Percentiles rank a stretch among this genome's conserved stretches.
These are phyloP conservation scores for Sclerotinia spermophila DNA, from an alignment of 2,329 filamentous ascomycete genomes.

Conservation along the genomic window DNA sequence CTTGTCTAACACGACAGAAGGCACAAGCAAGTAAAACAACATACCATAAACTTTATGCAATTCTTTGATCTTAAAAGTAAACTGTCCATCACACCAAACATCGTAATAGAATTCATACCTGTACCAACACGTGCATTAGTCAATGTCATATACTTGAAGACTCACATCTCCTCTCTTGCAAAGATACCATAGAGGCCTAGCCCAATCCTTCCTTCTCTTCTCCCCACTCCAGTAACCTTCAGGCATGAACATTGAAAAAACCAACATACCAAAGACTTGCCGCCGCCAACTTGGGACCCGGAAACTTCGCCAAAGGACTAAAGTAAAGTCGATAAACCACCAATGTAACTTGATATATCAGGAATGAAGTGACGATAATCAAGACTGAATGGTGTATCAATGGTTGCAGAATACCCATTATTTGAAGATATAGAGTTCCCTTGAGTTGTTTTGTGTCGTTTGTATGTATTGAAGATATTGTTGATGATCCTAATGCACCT, in stretches of 20 bases:
- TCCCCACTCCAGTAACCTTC: neutral
- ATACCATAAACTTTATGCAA: constrained; percentile 13
- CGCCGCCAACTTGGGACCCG: constrained; percentile 14
- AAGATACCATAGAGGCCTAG: neutral
- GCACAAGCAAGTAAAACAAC: neutral
- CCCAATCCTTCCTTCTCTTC: too few species aligned
- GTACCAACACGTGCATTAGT: neutral
- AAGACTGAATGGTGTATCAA: neutral
- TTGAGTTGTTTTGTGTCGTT: neutral
- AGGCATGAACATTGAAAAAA: neutral
- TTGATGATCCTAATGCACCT: neutral
- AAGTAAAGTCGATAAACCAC: constrained; percentile 16
- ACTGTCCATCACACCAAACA: constrained; percentile 5
- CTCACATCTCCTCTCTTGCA: too few species aligned
- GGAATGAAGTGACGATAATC: neutral
- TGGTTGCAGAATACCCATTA: neutral
- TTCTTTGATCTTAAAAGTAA: constrained; percentile 9
- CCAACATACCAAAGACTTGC: constrained; percentile 9
- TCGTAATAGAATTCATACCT: constrained; percentile 17
- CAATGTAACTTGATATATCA: neutral
- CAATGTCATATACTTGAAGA: neutral
- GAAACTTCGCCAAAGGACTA: constrained; percentile 1
- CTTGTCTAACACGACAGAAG: neutral
- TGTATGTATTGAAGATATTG: neutral
- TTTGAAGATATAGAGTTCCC: neutral